These are phyloP conservation scores for Aureobasidium subglaciale DNA, from an alignment of 2,329 filamentous ascomycete species.

Conservation along the genomic window DNA sequence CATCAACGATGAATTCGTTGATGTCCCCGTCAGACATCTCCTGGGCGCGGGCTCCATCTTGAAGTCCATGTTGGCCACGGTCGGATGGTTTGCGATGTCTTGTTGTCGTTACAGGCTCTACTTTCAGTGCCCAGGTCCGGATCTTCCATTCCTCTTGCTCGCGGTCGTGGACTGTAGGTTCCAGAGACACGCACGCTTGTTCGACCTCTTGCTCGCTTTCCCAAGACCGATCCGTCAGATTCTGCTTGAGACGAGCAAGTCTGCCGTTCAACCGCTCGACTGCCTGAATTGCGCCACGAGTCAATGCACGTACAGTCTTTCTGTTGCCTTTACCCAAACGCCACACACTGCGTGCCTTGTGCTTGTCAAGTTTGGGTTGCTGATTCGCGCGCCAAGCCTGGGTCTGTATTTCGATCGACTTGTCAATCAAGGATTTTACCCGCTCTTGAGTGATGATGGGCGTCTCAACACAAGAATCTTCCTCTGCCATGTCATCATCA, in stretches of 20 bases:
- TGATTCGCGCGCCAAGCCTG: slow-evolving; percentile 53
- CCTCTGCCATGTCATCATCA: slow-evolving; percentile 35
- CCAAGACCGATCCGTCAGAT: slow-evolving; percentile 51
- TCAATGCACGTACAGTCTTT: slow-evolving; percentile 33
- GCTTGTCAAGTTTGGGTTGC: slow-evolving; percentile 47
- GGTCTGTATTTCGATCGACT: slow-evolving; percentile 46
- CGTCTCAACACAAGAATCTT: not conserved
- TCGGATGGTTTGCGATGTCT: not conserved
- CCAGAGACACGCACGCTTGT: slow-evolving; percentile 51
- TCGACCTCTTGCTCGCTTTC: slow-evolving; percentile 45
- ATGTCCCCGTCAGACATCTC: slow-evolving; percentile 1
- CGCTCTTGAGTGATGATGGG: not conserved
- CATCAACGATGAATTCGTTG: slow-evolving; percentile 13
- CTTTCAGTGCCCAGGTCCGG: slow-evolving; percentile 29
- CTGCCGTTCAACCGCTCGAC: slow-evolving; percentile 43
- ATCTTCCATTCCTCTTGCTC: slow-evolving; percentile 46
- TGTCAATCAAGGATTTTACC: slow-evolving; percentile 40
- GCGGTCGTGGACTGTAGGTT: slow-evolving; percentile 58
- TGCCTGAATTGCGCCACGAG: slow-evolving; percentile 37
- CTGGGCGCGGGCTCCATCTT: not conserved
- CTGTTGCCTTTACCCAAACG: slow-evolving; percentile 42
- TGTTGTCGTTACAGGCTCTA: slow-evolving; percentile 20
- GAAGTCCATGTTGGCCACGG: not conserved
- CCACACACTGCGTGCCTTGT: slow-evolving; percentile 59
- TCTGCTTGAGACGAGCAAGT: slow-evolving; percentile 48